Conservation (phyloP, 2,329 filamentous ascomycete species). For the Gaeumannomyces sp. region DNA sequence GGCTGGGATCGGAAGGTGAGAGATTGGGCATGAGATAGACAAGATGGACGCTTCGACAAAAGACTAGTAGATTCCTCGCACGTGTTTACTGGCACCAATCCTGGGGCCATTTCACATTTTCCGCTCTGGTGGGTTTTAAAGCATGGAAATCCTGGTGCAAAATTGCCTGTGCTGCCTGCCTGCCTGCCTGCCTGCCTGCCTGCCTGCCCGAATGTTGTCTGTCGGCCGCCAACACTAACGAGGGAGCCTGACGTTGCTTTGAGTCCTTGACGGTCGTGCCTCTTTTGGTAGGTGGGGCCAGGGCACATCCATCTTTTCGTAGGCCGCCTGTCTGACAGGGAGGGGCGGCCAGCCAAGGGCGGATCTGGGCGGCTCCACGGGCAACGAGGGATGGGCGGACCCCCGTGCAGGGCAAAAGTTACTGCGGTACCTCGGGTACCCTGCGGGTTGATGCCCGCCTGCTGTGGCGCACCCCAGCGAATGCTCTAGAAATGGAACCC, state of each 20-base stretch:
- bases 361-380: neutral
- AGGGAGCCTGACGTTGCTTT: neutral
- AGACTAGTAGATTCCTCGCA: too few relatives aligned
- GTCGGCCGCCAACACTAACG: neutral
- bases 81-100: too few relatives aligned
- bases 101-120: neutral
- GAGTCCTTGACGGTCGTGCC: neutral
- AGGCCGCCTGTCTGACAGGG: neutral
- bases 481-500: neutral
- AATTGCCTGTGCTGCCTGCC: neutral
- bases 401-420: neutral
- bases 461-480: constrained; percentile 1
- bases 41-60: neutral
- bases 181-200: neutral
- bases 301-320: too few relatives aligned
- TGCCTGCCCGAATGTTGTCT: neutral
- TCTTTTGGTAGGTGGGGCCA: neutral
- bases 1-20: too few relatives aligned
- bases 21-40: too few relatives aligned
- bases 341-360: neutral
- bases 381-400: neutral
- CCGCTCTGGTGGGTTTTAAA: neutral
- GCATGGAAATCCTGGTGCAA: neutral
- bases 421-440: too few relatives aligned
- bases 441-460: too few relatives aligned